Percentiles rank a stretch among this genome's conserved stretches.
These are phyloP conservation scores for Xanthoconium separans DNA, from an alignment of 1,284 basidiomycete species.

Conservation along the genomic window DNA sequence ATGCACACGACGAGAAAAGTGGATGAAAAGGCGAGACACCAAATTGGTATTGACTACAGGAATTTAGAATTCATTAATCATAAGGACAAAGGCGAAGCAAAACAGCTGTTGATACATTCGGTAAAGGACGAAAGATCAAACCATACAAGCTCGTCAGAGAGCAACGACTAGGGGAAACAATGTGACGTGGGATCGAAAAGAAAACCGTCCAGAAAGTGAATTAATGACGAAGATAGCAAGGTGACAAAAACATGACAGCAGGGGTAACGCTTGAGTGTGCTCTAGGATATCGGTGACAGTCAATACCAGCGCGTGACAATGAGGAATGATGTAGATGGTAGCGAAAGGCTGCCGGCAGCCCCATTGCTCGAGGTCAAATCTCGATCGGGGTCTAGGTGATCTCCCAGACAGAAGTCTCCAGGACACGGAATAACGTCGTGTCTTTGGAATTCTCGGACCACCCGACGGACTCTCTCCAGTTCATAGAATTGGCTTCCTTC, in stretches of 20 bases:
- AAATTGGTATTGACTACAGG: slow-evolving; percentile 4
- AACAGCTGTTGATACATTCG: slow-evolving; percentile 30
- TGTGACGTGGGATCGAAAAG: neutral
- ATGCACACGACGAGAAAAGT: neutral
- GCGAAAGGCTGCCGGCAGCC: slow-evolving; percentile 25
- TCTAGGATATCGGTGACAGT: slow-evolving; percentile 26
- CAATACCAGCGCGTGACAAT: slow-evolving; percentile 2
- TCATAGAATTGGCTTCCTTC: slow-evolving; percentile 74
- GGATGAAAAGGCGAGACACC: neutral
- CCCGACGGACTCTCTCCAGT: slow-evolving; percentile 75
- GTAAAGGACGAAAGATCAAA: slow-evolving; percentile 4
- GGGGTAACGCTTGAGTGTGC: slow-evolving; percentile 15
- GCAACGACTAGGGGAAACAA: slow-evolving; percentile 11
- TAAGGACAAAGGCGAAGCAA: slow-evolving; percentile 11
- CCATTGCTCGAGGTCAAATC: neutral
- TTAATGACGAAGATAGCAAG: slow-evolving; percentile 16
- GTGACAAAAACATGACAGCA: slow-evolving; percentile 15
- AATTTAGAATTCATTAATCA: slow-evolving; percentile 16
- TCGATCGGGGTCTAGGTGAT: slow-evolving; percentile 41
- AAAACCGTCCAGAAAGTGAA: slow-evolving; percentile 3
- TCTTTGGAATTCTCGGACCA: slow-evolving; percentile 80
- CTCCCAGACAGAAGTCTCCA: slow-evolving; percentile 77
- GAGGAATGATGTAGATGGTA: slow-evolving; percentile 4
- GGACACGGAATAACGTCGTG: slow-evolving; percentile 63
- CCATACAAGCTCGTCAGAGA: slow-evolving; percentile 5